phyloP scores from a whole-genome alignment of 257 asterid species.

The Paulownia fortunei region DNA sequence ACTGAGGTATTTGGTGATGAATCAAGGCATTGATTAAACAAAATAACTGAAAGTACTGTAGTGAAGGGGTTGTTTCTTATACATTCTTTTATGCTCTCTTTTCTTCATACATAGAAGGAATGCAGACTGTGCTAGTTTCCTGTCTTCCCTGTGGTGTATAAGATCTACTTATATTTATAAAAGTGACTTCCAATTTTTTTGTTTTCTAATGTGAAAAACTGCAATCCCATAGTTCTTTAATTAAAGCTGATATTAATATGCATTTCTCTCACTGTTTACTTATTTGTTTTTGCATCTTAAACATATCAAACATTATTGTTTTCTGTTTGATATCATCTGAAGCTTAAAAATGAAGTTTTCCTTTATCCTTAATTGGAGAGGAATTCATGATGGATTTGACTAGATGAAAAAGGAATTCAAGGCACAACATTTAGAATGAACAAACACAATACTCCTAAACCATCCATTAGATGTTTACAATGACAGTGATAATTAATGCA shows the following conservation, averaged over 20 bases:
- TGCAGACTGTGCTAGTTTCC: constrained; percentile 33
- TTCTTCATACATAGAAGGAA: constrained; percentile 40
- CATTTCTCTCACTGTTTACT: neutral
- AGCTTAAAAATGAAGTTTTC: neutral
- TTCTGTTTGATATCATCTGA: neutral
- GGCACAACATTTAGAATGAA: neutral
- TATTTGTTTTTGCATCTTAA: neutral
- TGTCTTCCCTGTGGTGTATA: constrained; percentile 35
- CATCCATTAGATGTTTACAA: neutral
- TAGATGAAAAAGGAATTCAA: neutral
- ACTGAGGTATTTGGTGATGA: constrained; percentile 67
- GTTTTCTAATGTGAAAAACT: constrained; percentile 16
- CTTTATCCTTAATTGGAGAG: neutral
- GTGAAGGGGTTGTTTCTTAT: constrained; percentile 30
- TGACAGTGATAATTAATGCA: neutral
- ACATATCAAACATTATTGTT: neutral
- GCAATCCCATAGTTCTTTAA: constrained; percentile 11
- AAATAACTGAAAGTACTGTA: neutral
- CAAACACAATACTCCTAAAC: neutral
- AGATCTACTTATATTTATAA: constrained; percentile 23
- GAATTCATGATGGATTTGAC: neutral
- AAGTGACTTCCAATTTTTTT: constrained; percentile 30
- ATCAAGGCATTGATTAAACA: constrained; percentile 41
- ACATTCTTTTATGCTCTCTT: constrained; percentile 31
- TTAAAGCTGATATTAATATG: neutral